Evolutionary conservation across 2,329 filamentous ascomycete species (phyloP).

Genomic region (Sporothrix globosa): DNA sequence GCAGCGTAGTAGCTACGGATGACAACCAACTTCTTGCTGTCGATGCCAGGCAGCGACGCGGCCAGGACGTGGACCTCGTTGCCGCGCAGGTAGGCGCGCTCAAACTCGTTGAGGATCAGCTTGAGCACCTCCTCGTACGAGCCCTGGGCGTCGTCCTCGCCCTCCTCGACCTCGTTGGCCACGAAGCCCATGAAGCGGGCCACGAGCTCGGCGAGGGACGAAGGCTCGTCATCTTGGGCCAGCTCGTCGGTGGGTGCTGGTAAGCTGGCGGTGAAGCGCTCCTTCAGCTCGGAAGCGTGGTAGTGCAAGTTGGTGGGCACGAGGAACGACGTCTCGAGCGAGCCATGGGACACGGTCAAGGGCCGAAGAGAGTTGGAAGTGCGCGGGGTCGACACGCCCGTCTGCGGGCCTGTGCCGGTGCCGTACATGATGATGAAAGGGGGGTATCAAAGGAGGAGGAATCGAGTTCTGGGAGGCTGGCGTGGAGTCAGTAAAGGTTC

Average conservation of each 20-base stretch:
- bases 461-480: slow-evolving; percentile 15
- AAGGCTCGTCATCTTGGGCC: slow-evolving; percentile 98
- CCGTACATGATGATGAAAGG: slow-evolving; percentile 73
- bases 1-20: slow-evolving; percentile 91
- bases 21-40: slow-evolving; percentile 87
- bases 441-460: slow-evolving; percentile 38
- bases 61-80: slow-evolving; percentile 95
- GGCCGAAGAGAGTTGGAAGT: slow-evolving; percentile 91
- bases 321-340: slow-evolving; percentile 93
- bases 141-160: slow-evolving; percentile 84
- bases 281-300: slow-evolving; percentile 91
- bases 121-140: slow-evolving; percentile 93
- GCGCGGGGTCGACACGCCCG: slow-evolving; percentile 94
- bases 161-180: slow-evolving; percentile 85
- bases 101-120: slow-evolving; percentile 91
- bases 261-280: slow-evolving; percentile 81
- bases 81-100: slow-evolving; percentile 88
- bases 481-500: not conserved
- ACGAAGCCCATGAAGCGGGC: slow-evolving; percentile 92
- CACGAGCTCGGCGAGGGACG: slow-evolving; percentile 88
- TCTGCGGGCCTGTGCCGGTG: slow-evolving; percentile 80
- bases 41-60: slow-evolving; percentile 83
- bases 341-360: slow-evolving; percentile 87
- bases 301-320: slow-evolving; percentile 95
- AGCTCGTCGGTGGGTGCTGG: slow-evolving; percentile 94